Evolutionary conservation across 352 stramenopile genomes (phyloP), one percentile per base, ranked within the genome.

Genomic region (Phytophthora brassicae): DNA sequence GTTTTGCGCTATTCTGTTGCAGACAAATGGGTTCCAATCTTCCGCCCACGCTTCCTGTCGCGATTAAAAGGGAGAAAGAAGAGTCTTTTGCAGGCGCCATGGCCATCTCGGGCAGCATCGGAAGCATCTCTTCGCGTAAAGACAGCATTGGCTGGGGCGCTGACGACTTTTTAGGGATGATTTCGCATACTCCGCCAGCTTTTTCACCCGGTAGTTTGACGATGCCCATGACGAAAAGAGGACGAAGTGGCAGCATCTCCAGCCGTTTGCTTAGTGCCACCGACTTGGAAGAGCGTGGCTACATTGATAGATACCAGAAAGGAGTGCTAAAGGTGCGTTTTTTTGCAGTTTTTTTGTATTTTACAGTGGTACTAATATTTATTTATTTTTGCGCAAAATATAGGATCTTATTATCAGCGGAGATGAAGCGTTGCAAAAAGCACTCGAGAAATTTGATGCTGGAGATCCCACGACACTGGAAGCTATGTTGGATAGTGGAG

Each of bases 381-480:
- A n/a, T n/a, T 53, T 52, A 28, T 13, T 12, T 36, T 29, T 47
- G 33, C 19, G n/a, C 0, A 31, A 31, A 4, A 60, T 31, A 57
- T 49, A 91, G 81, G 89, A 97, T 60, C 61, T 97, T 31, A 97
- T 97, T 66, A 97, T 97, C 52, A 96, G 87, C 44, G 89, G 89
- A 46, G 89, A 97, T 48, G 84, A 94, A 64, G 84, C 90, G 45
- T 63, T 97, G 62, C 89, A 96, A 51, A 89, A 92, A 58, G 89
- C 88, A 14, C 66, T 97, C 8, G 89, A 97, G 68, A 93, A 92
- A 22, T 97, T 94, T 46, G 89, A 96, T 42, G 84, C 86, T 0
- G 89, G 89, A 11, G 88, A 97, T 51, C 72, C 89, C 6, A 90
- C 85, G 16, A 88, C 84, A 42, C 79, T 97, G 4, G 85, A 95